These are phyloP conservation scores for Juglanconis sp. DNA, from an alignment of 2,329 filamentous ascomycete species.

Conservation along the genomic window DNA sequence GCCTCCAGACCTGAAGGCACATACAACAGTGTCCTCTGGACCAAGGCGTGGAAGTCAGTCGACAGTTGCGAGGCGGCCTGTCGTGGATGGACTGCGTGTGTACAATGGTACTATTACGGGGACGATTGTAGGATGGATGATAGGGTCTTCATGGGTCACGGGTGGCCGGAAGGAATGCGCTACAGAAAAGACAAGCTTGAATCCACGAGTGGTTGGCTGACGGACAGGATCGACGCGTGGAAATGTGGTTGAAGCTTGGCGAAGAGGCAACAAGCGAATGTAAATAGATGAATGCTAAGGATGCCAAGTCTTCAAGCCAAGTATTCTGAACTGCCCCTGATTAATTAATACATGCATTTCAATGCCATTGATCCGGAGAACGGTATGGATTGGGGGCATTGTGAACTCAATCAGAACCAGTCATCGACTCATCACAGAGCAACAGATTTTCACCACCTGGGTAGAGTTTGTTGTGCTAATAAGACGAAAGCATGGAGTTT, in stretches of 20 bases:
- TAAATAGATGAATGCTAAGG: not conserved
- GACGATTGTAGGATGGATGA: constrained; percentile 27
- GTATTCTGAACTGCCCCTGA: too few relatives aligned
- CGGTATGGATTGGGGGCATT: too few relatives aligned
- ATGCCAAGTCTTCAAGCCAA: too few relatives aligned
- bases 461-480: too few relatives aligned
- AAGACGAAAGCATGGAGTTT: not conserved
- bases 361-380: too few relatives aligned
- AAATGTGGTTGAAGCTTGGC: not conserved
- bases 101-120: constrained; percentile 28
- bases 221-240: not conserved
- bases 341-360: too few relatives aligned
- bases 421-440: too few relatives aligned
- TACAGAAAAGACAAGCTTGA: constrained; percentile 2
- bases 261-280: not conserved
- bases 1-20: constrained; percentile 17
- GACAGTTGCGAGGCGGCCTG: constrained; percentile 26
- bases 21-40: constrained; percentile 19
- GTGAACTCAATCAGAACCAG: too few relatives aligned
- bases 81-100: constrained; percentile 23
- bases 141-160: constrained; percentile 23
- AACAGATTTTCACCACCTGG: too few relatives aligned
- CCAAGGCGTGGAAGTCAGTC: constrained; percentile 23
- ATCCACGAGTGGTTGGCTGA: constrained; percentile 5
- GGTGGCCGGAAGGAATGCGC: constrained; percentile 15